Evolutionary conservation across 1,284 basidiomycete species (phyloP).

Genomic region (Xerocomus minutiporus): DNA sequence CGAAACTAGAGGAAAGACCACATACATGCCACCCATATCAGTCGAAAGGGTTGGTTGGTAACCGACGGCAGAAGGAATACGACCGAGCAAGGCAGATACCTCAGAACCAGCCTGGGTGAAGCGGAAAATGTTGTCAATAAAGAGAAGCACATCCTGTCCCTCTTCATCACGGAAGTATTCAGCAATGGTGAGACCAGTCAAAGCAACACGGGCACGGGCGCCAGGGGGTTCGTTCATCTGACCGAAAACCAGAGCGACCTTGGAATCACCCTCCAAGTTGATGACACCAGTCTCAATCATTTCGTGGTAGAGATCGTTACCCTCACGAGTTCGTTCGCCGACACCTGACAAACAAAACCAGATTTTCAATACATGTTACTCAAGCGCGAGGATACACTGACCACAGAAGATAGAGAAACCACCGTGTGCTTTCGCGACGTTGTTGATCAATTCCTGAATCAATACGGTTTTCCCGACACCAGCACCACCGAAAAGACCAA

Average conservation of each 20-base stretch:
- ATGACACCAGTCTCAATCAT: constrained; percentile 99
- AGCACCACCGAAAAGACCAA: constrained; percentile 99
- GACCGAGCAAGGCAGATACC: constrained; percentile 98
- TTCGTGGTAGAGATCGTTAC: constrained; percentile 99
- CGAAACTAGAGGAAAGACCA: constrained; percentile 16
- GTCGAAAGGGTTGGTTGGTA: constrained; percentile 99
- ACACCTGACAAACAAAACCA: constrained; percentile 57
- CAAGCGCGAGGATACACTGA: constrained; percentile 39
- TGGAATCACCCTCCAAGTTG: constrained; percentile 97
- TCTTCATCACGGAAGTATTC: constrained; percentile 99
- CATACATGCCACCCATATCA: constrained; percentile 99
- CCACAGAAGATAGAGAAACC: constrained; percentile 99
- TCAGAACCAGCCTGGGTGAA: constrained; percentile 99
- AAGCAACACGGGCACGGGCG: constrained; percentile 99
- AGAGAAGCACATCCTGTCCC: constrained; percentile 98
- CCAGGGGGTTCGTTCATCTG: constrained; percentile 99
- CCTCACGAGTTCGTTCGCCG: constrained; percentile 99
- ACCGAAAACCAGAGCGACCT: constrained; percentile 99
- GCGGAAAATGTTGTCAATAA: constrained; percentile 99
- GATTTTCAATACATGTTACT: background rate
- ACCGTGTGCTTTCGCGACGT: constrained; percentile 99
- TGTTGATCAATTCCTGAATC: constrained; percentile 92
- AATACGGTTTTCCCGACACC: constrained; percentile 96
- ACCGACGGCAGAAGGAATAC: constrained; percentile 99
- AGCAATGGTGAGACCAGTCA: constrained; percentile 97